phyloP scores from a whole-genome alignment of 805 yeast species.

The Wickerhamomyces ciferrii region DNA sequence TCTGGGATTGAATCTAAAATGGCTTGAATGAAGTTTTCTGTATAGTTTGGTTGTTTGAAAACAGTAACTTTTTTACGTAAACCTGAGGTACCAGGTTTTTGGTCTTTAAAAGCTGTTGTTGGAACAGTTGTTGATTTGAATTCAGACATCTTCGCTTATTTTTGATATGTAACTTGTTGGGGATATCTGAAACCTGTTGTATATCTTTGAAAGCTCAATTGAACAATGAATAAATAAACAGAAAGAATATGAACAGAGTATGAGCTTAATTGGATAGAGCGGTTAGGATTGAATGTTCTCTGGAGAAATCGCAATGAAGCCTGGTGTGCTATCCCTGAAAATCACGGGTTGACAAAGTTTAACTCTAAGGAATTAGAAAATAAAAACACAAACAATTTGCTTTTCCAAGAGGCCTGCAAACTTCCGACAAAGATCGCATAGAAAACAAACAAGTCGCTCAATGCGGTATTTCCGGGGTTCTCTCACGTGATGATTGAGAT shows the following conservation, averaged over 20 bases:
- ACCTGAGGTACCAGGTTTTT: slow-evolving; percentile 98
- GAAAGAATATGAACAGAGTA: too few relatives aligned
- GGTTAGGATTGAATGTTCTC: too few relatives aligned
- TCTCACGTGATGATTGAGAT: too few relatives aligned
- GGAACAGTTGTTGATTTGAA: slow-evolving; percentile 28
- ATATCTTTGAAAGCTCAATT: neutral
- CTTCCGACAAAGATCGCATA: neutral
- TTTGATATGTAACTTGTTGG: slow-evolving; percentile 1
- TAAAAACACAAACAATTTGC: neutral
- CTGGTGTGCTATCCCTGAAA: too few relatives aligned
- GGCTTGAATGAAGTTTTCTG: slow-evolving; percentile 92
- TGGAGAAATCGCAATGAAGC: neutral
- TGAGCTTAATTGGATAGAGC: too few relatives aligned
- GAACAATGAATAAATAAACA: too few relatives aligned
- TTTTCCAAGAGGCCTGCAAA: neutral
- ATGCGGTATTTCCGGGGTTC: neutral
- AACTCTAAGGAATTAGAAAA: too few relatives aligned
- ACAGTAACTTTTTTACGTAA: slow-evolving; percentile 86
- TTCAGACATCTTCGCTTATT: slow-evolving; percentile 4
- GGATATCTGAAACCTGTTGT: neutral
- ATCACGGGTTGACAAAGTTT: neutral
- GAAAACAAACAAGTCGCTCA: neutral
- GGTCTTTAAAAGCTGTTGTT: slow-evolving; percentile 81
- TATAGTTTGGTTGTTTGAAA: slow-evolving; percentile 72
- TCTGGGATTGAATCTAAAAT: slow-evolving; percentile 85